Evolutionary conservation across 2,329 filamentous ascomycete species (phyloP).

Genomic region (Fusarium cicatricum): DNA sequence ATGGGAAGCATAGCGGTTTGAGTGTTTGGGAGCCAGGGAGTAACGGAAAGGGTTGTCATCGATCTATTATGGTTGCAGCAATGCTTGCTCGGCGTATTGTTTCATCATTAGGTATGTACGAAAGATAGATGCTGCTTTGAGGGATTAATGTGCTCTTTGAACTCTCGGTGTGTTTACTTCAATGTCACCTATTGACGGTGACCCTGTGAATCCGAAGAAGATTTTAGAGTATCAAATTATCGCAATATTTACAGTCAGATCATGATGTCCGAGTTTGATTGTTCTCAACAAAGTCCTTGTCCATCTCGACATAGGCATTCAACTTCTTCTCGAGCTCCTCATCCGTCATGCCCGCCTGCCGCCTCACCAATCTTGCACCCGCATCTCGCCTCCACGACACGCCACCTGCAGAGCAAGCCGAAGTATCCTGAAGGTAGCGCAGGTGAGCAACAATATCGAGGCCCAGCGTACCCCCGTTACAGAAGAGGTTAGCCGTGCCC

Average conservation of each 20-base stretch:
- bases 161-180: too few relatives aligned
- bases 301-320: slow-evolving; percentile 47
- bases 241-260: slow-evolving; percentile 11
- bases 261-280: slow-evolving; percentile 19
- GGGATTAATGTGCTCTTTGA: background rate
- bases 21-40: slow-evolving; percentile 11
- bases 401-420: slow-evolving; percentile 47
- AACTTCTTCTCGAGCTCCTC: slow-evolving; percentile 51
- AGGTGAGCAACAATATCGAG: slow-evolving; percentile 56
- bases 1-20: background rate
- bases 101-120: slow-evolving; percentile 1
- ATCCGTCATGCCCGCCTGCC: slow-evolving; percentile 32
- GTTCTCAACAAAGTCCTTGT: slow-evolving; percentile 43
- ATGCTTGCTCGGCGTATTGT: slow-evolving; percentile 11
- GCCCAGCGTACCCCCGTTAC: slow-evolving; percentile 60
- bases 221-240: background rate
- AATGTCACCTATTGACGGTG: too few relatives aligned
- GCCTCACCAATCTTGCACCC: background rate
- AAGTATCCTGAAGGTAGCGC: slow-evolving; percentile 58
- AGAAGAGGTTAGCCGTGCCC: slow-evolving; percentile 56
- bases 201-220: too few relatives aligned
- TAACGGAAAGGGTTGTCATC: background rate
- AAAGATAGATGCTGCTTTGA: background rate
- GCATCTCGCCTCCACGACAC: slow-evolving; percentile 40
- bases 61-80: background rate